Conservation (phyloP, 169 alveolate species). For the Ichthyophthirius multifiliis region DNA sequence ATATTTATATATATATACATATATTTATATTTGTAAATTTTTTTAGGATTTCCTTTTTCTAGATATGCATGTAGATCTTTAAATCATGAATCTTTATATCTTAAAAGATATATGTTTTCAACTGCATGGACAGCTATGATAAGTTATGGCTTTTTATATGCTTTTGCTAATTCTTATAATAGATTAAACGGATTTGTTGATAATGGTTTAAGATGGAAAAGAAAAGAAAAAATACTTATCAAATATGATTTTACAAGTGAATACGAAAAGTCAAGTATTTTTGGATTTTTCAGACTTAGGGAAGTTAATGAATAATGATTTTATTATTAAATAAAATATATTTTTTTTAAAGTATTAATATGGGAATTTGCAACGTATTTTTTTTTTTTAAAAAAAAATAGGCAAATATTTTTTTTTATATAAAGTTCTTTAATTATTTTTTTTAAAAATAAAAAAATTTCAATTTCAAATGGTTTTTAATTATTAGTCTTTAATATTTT, state of each 20-base stretch:
- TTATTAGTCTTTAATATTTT: too few species aligned
- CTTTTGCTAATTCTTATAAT: conserved; percentile 6
- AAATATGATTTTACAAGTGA: conserved; percentile 47
- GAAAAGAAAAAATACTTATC: conserved; percentile 31
- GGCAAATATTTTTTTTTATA: too few species aligned
- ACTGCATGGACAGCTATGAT: background rate
- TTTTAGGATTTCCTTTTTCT: conserved; percentile 2
- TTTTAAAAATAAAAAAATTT: too few species aligned
- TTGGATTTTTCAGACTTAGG: conserved; percentile 15
- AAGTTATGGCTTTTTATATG: conserved; percentile 3
- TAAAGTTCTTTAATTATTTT: too few species aligned
- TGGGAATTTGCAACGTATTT: background rate
- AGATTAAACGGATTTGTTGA: conserved; percentile 55
- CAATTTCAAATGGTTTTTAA: too few species aligned
- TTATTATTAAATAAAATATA: too few species aligned
- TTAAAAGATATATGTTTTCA: conserved; percentile 20
- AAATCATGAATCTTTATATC: background rate
- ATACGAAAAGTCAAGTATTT: conserved; percentile 41
- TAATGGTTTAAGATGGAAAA: conserved; percentile 61
- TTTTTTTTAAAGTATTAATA: too few species aligned
- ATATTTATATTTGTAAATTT: background rate
- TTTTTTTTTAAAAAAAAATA: too few species aligned
- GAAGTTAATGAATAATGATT: too few species aligned
- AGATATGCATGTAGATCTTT: conserved; percentile 17
- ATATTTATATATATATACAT: too few species aligned